phyloP scores from a whole-genome alignment of 495 filamentous ascomycete genomes.

The Xylaria intraflava region DNA sequence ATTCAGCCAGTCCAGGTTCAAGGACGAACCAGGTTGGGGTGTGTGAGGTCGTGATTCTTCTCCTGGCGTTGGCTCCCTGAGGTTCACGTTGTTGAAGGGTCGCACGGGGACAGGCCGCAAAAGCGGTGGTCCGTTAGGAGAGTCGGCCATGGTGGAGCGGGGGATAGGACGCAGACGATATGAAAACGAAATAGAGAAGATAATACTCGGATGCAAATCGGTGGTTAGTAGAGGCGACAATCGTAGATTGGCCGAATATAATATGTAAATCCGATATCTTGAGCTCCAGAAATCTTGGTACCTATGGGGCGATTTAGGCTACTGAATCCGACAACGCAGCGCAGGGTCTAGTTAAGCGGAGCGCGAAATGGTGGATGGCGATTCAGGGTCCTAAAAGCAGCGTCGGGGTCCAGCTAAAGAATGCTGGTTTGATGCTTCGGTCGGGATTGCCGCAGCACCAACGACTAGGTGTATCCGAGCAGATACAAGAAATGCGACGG shows the following conservation, averaged over 20 bases:
- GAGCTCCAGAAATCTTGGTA: too few relatives aligned
- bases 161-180: neutral
- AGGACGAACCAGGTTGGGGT: conserved; percentile 19
- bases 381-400: too few relatives aligned
- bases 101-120: conserved; percentile 69
- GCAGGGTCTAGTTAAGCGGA: too few relatives aligned
- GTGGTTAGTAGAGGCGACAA: neutral
- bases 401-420: too few relatives aligned
- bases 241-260: neutral
- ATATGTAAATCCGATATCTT: too few relatives aligned
- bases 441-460: too few relatives aligned
- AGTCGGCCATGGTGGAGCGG: conserved; percentile 21
- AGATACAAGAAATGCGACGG: too few relatives aligned
- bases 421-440: too few relatives aligned
- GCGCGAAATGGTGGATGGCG: too few relatives aligned
- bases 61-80: conserved; percentile 40
- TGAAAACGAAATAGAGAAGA: too few relatives aligned
- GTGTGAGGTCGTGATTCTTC: conserved; percentile 45
- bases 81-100: conserved; percentile 61
- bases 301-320: neutral
- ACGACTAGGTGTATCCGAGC: too few relatives aligned
- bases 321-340: neutral
- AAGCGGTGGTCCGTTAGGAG: conserved; percentile 45
- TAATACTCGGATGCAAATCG: neutral
- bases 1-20: conserved; percentile 25